These are phyloP conservation scores for Planoprotostelium fungivorum DNA, from an alignment of 78 protist genomes.

Conservation along the genomic window DNA sequence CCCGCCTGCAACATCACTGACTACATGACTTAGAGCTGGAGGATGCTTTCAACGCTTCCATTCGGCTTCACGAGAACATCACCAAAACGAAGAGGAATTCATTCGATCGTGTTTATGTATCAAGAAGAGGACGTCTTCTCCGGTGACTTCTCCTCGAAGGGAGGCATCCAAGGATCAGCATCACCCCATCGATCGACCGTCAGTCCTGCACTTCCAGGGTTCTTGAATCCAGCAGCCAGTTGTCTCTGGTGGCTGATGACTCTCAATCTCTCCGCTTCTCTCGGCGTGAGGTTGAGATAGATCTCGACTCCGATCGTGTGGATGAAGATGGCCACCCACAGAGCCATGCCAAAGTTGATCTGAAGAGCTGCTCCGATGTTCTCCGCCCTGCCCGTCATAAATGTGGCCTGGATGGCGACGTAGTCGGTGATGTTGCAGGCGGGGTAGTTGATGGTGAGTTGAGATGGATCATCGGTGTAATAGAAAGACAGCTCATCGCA, in stretches of 20 bases:
- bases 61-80: too few relatives aligned
- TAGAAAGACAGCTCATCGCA: neutral
- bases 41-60: too few relatives aligned
- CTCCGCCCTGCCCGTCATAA: neutral
- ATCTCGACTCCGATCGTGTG: neutral
- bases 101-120: too few relatives aligned
- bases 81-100: too few relatives aligned
- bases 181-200: neutral
- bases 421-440: neutral
- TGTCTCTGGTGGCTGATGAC: neutral
- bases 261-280: neutral
- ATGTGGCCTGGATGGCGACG: neutral
- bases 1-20: neutral
- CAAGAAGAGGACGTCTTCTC: too few relatives aligned
- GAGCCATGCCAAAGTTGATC: neutral
- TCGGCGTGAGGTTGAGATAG: neutral
- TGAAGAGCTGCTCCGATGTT: neutral
- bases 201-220: neutral
- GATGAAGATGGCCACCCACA: neutral
- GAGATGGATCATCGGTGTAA: neutral
- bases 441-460: neutral
- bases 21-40: too few relatives aligned
- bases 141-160: too few relatives aligned
- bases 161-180: neutral
- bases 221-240: neutral